phyloP scores from a whole-genome alignment of 371 early-diverging fungal genomes.

The Mortierella sp. region DNA sequence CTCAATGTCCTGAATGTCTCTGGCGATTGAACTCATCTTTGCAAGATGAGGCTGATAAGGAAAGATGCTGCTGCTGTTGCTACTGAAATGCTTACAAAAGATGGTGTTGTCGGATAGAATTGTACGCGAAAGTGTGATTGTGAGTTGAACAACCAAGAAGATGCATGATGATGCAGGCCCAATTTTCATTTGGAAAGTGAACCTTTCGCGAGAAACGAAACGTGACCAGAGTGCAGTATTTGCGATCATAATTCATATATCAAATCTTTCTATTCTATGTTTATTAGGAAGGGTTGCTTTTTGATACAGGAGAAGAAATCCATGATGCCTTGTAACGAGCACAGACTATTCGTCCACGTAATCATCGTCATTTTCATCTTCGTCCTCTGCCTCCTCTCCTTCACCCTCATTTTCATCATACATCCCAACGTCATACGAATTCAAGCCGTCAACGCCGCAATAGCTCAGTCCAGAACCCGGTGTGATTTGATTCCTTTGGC shows the following conservation, averaged over 20 bases:
- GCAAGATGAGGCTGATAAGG: not conserved
- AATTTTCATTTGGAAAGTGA: too few species aligned
- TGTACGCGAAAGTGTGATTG: not conserved
- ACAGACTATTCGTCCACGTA: constrained; percentile 19
- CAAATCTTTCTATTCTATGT: too few species aligned
- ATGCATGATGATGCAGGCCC: not conserved
- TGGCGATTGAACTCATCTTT: constrained; percentile 44
- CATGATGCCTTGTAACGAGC: too few species aligned
- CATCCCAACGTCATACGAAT: constrained; percentile 2
- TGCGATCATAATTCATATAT: not conserved
- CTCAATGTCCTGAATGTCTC: constrained; percentile 55
- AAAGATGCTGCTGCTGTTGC: not conserved
- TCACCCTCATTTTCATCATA: constrained; percentile 15
- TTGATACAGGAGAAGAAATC: too few species aligned
- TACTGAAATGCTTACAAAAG: too few species aligned
- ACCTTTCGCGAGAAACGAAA: not conserved
- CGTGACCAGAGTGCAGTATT: not conserved
- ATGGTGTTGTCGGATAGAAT: too few species aligned
- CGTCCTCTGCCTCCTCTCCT: constrained; percentile 5
- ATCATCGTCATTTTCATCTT: constrained; percentile 21
- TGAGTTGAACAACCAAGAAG: not conserved
- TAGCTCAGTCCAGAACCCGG: constrained; percentile 15
- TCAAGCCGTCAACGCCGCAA: constrained; percentile 7
- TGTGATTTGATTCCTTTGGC: not conserved
- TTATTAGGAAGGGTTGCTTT: too few species aligned